Conservation (phyloP, 768 basidiomycete genomes). For the Rhizopogon vulgaris region DNA sequence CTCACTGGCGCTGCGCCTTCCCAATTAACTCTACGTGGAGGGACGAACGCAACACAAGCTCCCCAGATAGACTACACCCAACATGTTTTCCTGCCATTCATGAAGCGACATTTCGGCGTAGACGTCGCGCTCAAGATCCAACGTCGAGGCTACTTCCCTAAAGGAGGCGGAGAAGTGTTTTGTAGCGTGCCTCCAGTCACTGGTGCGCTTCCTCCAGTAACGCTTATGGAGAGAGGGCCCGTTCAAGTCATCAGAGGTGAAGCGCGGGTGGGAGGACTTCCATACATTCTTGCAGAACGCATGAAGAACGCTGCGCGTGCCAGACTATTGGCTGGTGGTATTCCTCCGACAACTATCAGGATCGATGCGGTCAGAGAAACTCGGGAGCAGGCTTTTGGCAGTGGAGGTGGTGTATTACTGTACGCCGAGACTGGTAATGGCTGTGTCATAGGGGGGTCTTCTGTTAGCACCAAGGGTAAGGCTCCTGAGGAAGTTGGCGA, state of each 20-base stretch:
- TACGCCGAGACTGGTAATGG: slow-evolving; percentile 71
- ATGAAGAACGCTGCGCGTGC: slow-evolving; percentile 51
- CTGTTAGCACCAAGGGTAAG: slow-evolving; percentile 49
- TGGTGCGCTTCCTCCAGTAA: slow-evolving; percentile 39
- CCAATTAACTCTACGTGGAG: slow-evolving; percentile 53
- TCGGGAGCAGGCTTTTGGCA: slow-evolving; percentile 42
- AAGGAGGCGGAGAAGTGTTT: slow-evolving; percentile 60
- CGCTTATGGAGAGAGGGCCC: slow-evolving; percentile 50
- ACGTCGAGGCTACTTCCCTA: slow-evolving; percentile 66
- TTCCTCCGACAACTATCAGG: slow-evolving; percentile 17
- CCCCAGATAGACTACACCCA: slow-evolving; percentile 74
- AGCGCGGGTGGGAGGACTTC: slow-evolving; percentile 65
- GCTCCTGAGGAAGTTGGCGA: slow-evolving; percentile 45
- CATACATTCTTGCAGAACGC: slow-evolving; percentile 42
- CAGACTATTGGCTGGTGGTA: slow-evolving; percentile 36
- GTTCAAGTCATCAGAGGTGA: slow-evolving; percentile 47
- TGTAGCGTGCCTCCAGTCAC: slow-evolving; percentile 31
- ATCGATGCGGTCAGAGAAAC: slow-evolving; percentile 43
- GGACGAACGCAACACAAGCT: slow-evolving; percentile 65
- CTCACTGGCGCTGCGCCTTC: slow-evolving; percentile 25
- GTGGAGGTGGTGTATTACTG: slow-evolving; percentile 65
- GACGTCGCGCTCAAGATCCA: slow-evolving; percentile 39
- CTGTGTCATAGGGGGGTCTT: slow-evolving; percentile 63
- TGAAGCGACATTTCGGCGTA: slow-evolving; percentile 47
- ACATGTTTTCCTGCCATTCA: slow-evolving; percentile 63